A percentile compares a stretch with the other conserved stretches of the same genome.
These are phyloP conservation scores for Agastache rugosa DNA, from an alignment of 257 asterid species.

Conservation along the genomic window DNA sequence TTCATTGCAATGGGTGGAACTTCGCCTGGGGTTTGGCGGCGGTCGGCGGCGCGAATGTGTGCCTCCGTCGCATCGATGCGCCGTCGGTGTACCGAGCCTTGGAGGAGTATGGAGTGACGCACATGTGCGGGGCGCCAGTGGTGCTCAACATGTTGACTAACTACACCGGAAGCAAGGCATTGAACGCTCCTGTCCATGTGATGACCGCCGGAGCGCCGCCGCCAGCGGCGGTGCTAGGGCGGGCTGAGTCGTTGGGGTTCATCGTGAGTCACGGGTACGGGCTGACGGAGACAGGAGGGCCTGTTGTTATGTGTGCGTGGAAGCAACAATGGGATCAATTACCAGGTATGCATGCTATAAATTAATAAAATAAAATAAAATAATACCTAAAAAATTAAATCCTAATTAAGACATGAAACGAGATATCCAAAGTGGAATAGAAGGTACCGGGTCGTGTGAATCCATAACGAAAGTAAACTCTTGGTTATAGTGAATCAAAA, in stretches of 20 bases:
- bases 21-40: constrained; percentile 55
- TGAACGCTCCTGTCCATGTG: constrained; percentile 25
- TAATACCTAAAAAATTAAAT: no score
- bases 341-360: no score
- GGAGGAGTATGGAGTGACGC: constrained; percentile 35
- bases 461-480: no score
- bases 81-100: constrained; percentile 25
- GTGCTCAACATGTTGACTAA: constrained; percentile 47
- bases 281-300: constrained; percentile 49
- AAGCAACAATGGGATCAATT: constrained; percentile 40
- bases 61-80: constrained; percentile 50
- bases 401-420: no score
- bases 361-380: no score
- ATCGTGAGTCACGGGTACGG: constrained; percentile 46
- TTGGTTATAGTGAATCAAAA: no score
- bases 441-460: no score
- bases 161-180: constrained; percentile 18
- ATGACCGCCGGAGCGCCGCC: constrained; percentile 51
- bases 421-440: no score
- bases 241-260: constrained; percentile 42
- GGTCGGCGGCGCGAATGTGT: constrained; percentile 49
- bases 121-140: constrained; percentile 52
- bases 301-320: constrained; percentile 42
- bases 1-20: constrained; percentile 61
- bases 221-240: constrained; percentile 39